A percentile compares a stretch with the other conserved stretches of the same genome.
phyloP scores from a whole-genome alignment of 2,329 filamentous ascomycete species.

The Verticillium isaacii region DNA sequence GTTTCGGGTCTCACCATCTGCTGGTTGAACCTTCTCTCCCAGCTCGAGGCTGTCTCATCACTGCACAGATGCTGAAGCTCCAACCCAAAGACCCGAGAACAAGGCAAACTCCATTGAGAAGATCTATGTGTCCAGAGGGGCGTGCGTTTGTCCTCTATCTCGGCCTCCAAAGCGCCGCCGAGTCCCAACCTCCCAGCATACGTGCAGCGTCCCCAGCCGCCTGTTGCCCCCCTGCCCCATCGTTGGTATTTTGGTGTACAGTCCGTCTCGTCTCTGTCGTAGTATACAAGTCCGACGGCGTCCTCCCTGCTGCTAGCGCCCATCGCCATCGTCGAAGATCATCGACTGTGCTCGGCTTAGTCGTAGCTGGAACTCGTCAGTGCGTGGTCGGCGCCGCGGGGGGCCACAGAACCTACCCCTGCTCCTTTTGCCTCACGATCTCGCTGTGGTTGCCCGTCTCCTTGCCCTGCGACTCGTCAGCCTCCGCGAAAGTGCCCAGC shows the following conservation, averaged over 20 bases:
- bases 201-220: background rate
- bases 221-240: background rate
- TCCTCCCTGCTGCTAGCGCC: background rate
- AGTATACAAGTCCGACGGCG: background rate
- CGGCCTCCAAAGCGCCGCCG: background rate
- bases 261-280: background rate
- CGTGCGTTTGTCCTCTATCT: background rate
- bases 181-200: background rate
- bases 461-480: constrained; percentile 51
- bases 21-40: no score
- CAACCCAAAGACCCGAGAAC: background rate
- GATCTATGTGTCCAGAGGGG: background rate
- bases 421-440: constrained; percentile 73
- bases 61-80: background rate
- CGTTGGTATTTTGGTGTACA: background rate
- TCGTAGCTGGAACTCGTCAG: background rate
- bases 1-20: no score
- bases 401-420: constrained; percentile 51
- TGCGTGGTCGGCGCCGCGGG: background rate
- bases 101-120: background rate
- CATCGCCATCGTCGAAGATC: background rate
- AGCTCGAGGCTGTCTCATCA: no score
- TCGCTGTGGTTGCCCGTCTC: constrained; percentile 62
- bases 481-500: background rate
- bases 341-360: background rate